Evolutionary conservation across 2,329 filamentous ascomycete species (phyloP).

Genomic region (Sclerotiophoma versabilis): DNA sequence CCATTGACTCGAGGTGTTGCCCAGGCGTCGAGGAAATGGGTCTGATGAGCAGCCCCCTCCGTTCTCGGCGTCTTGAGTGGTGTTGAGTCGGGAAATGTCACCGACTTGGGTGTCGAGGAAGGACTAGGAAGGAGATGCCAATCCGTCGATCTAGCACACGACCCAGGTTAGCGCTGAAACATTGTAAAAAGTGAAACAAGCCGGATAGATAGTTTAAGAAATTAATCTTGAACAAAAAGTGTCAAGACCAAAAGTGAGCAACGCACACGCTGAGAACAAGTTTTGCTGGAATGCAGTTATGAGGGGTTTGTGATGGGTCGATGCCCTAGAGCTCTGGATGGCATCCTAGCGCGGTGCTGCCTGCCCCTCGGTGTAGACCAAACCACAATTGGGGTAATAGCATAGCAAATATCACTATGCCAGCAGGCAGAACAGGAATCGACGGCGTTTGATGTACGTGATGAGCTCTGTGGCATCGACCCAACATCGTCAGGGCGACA

Average conservation of each 20-base stretch:
- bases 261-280: slow-evolving; percentile 3
- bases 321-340: slow-evolving; percentile 28
- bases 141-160: slow-evolving; percentile 52
- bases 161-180: slow-evolving; percentile 45
- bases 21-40: slow-evolving; percentile 60
- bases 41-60: slow-evolving; percentile 47
- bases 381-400: slow-evolving; percentile 27
- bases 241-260: background rate
- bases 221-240: slow-evolving; percentile 5
- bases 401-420: slow-evolving; percentile 23
- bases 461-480: slow-evolving; percentile 23
- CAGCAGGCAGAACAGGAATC: slow-evolving; percentile 36
- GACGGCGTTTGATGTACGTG: slow-evolving; percentile 14
- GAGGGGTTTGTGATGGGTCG: slow-evolving; percentile 29
- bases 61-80: slow-evolving; percentile 55
- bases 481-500: background rate
- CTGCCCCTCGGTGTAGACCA: slow-evolving; percentile 43
- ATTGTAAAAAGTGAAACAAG: slow-evolving; percentile 29
- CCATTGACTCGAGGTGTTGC: slow-evolving; percentile 53
- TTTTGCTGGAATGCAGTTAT: slow-evolving; percentile 29
- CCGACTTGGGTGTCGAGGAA: slow-evolving; percentile 56
- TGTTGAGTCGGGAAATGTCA: slow-evolving; percentile 49
- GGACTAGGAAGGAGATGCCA: slow-evolving; percentile 61
- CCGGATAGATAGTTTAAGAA: slow-evolving; percentile 1
- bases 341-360: slow-evolving; percentile 47